A percentile compares a stretch with the other conserved stretches of the same genome.
phyloP scores from a whole-genome alignment of 1,284 basidiomycete species.

The Austroboletus olivaceoglutinosus region DNA sequence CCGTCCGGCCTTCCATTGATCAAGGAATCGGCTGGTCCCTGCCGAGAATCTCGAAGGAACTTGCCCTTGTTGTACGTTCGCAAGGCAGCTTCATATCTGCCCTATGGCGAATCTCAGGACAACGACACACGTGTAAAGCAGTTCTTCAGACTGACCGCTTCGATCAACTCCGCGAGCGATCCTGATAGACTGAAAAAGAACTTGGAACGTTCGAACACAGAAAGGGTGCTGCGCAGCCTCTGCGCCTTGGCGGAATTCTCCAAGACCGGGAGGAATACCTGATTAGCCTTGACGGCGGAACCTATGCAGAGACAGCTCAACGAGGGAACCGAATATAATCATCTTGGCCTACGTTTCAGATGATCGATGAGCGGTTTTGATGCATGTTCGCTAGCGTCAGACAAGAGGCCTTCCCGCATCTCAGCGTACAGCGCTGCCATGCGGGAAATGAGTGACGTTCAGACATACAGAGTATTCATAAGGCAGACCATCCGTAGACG shows the following conservation, averaged over 20 bases:
- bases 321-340: not conserved
- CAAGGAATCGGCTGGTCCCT: constrained; percentile 62
- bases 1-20: constrained; percentile 54
- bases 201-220: constrained; percentile 94
- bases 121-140: not conserved
- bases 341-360: constrained; percentile 66
- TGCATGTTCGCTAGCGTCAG: constrained; percentile 76
- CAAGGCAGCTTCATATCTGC: constrained; percentile 90
- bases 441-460: constrained; percentile 5
- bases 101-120: constrained; percentile 46
- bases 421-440: constrained; percentile 81
- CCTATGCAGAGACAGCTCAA: constrained; percentile 41
- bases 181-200: constrained; percentile 99
- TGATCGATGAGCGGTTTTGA: constrained; percentile 81
- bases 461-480: not conserved
- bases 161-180: constrained; percentile 86
- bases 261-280: constrained; percentile 94
- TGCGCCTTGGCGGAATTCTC: constrained; percentile 96
- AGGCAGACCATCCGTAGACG: constrained; percentile 86
- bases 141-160: constrained; percentile 58
- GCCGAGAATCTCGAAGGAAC: constrained; percentile 83
- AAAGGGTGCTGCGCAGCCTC: constrained; percentile 88
- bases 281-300: constrained; percentile 87
- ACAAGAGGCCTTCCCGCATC: constrained; percentile 89
- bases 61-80: constrained; percentile 98